Percentiles rank a stretch among this genome's conserved stretches.
Conservation (phyloP, 257 asterid genomes). For the Verbascum thapsus region DNA sequence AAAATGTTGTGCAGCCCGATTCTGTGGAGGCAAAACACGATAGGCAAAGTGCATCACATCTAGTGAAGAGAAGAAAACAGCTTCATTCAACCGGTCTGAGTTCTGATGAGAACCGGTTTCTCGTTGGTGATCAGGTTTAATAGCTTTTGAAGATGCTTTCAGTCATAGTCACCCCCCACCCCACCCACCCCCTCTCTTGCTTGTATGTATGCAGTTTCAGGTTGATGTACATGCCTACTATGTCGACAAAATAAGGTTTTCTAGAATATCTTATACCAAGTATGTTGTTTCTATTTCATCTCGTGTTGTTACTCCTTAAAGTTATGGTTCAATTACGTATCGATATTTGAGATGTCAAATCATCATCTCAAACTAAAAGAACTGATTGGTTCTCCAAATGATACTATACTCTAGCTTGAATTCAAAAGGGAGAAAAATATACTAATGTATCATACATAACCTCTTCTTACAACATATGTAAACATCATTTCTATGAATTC, state of each 20-base stretch:
- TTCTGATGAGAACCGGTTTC: slow-evolving; percentile 51
- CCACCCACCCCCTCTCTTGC: too few relatives aligned
- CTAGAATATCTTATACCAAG: neutral
- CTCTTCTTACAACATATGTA: slow-evolving; percentile 4
- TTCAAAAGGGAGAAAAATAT: neutral
- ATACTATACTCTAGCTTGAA: neutral
- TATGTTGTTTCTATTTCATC: neutral
- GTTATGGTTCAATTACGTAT: neutral
- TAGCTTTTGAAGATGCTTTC: slow-evolving; percentile 5
- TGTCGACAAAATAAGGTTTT: neutral
- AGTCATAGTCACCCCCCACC: too few relatives aligned
- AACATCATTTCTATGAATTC: slow-evolving; percentile 3
- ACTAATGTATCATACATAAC: neutral
- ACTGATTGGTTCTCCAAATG: too few relatives aligned
- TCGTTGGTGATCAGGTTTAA: slow-evolving; percentile 50
- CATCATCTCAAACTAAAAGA: too few relatives aligned
- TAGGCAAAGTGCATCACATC: slow-evolving; percentile 59
- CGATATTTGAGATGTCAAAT: neutral
- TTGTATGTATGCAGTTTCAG: neutral
- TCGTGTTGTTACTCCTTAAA: neutral
- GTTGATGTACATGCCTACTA: slow-evolving; percentile 4
- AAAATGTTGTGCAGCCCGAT: slow-evolving; percentile 58
- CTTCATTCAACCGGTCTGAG: slow-evolving; percentile 70
- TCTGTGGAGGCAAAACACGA: slow-evolving; percentile 63
- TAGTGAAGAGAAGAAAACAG: slow-evolving; percentile 70